Base-by-base conservation (phyloP, 208 protist genomes). In the Lotmaria passim region DNA sequence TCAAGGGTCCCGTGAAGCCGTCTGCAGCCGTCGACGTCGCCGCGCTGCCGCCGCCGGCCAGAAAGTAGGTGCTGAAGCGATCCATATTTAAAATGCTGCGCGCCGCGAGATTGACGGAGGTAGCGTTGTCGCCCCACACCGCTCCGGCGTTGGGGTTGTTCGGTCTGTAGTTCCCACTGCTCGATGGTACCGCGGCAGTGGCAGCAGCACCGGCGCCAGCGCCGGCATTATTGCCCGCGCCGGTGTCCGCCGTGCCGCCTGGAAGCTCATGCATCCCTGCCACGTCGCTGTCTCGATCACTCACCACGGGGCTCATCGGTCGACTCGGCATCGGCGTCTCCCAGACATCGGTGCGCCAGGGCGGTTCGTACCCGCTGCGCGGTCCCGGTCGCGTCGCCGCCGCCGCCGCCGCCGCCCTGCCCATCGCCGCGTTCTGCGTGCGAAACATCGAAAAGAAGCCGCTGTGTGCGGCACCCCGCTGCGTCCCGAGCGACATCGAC, bases 51-150 rank as follows among this genome's bases (percentile, higher is more conserved):
- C 47, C 52, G 33, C 69, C 77, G 3, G 83, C 66, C 7, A 89
- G 48, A 48, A 78, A 89, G 57, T 76, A 86, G 31, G 75, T 86
- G 70, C 72, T 79, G 65, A 84, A 86, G 36, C 66, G 61, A 46
- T 89, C 83, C 83, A 89, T 89, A 47, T 86, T 84, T 2, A 75
- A 31, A 14, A 86, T 62, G 23, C 55, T 39, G 6, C 71, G 68
- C 7, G 69, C 81, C n/a, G 59, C 31, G 14, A 72, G 34, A 46
- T 31, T 62, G 6, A 67, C 33, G 14, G 46, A 51, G 39, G 41
- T 60, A 12, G 11, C 34, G 55, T 60, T 47, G 21, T 24, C n/a
- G n/a, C n/a, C n/a, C n/a, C n/a, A n/a, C n/a, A n/a, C n/a, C n/a
- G n/a, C n/a, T n/a, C n/a, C n/a, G n/a, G n/a, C n/a, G n/a, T n/a